Evolutionary conservation across 192 early-diverging fungal species (phyloP), one percentile per base, ranked within the genome.

Genomic region (Linnemannia elongata): DNA sequence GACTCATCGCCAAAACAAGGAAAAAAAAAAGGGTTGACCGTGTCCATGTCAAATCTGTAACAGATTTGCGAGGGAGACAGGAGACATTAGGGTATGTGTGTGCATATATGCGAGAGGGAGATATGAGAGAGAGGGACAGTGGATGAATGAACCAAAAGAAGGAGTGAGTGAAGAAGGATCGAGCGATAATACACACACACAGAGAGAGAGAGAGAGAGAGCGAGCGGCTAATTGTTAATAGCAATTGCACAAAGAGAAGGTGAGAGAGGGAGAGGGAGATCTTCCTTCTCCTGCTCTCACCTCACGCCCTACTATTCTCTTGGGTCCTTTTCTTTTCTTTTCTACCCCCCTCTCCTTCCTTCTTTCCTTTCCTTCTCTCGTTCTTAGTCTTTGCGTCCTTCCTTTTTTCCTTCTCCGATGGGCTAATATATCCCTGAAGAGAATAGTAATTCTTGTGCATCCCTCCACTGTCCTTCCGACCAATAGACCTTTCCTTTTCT

Each of bases 381-480:
- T n/a, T n/a, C n/a, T n/a, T n/a, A n/a, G n/a, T 76, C 55, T 76
- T 5, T 24, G n/a, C 75, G 35, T 49, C 45, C 73, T 52, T 74
- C 24, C n/a, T 47, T 49, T 47, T 30, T 72, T 74, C 47, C n/a
- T 38, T 75, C 45, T 35, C 30, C 45, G 33, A 54, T 30, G 60
- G 27, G 27, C 60, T 4, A 63, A 63, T 33, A 33, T 10, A 63
- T 63, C 60, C 72, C 60, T 63, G 27, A 73, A 49, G 72, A 35
- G 27, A 18, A 6, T 12, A 74, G n/a, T 42, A 74, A 74, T 57
- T 12, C 24, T 52, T 36, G 22, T 38, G 33, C 27, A 36, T 35
- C 72, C 27, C 44, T 27, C 42, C 42, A 44, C 12, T 47, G 41
- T 22, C 49, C 49, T 33, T 38, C 52, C 44, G 2, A 33, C 44